Evolutionary conservation across 306 rosid genomes (phyloP), one percentile per base, ranked within the genome.

Genomic region (Rosa multiflora): DNA sequence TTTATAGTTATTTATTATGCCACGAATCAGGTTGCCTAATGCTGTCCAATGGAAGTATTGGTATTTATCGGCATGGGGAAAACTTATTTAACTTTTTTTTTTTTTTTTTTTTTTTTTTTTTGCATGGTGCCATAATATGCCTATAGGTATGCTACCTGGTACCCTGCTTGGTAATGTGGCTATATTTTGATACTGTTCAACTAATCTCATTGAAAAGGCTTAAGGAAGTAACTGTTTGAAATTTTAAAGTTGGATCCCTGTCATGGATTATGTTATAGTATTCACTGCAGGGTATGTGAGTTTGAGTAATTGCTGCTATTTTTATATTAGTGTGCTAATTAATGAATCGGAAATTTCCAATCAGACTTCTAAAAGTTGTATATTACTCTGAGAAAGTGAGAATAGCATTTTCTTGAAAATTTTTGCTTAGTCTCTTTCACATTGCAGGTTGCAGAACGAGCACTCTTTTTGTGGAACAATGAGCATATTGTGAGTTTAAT

Each of bases 401-500:
- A 59, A 58, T 56, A 14, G 9, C 42, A 9, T 58, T 74, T 42
- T 23, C n/a, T 42, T 74, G 53, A 42, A 58, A 42, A 3, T 0
- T 5, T n/a, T 58, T 42, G 17, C 69, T 58, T 14, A 14, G 70
- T 74, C 42, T 44, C 37, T 40, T 62, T 80, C 77, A 53, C 17
- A 37, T 64, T 91, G 88, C 93, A 95, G 99, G 99, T 95, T 85
- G 94, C 99, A 46, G 99, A 95, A 83, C 86, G 99, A 49, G 89
- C 98, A 70, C 97, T 93, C 58, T 93, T 91, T 83, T 88, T 93
- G 77, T 95, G 99, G 99, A 95, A 95, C 70, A 95, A 95, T 69
- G 99, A 95, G 79, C 99, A 93, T 72, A 84, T 95, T 47, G 98
- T 95, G 82, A 83, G 96, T 85, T 85, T 95, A 85, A 95, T 95